Evolutionary conservation across 192 early-diverging fungal genomes (phyloP).

Genomic region (Entrophospora sp.): DNA sequence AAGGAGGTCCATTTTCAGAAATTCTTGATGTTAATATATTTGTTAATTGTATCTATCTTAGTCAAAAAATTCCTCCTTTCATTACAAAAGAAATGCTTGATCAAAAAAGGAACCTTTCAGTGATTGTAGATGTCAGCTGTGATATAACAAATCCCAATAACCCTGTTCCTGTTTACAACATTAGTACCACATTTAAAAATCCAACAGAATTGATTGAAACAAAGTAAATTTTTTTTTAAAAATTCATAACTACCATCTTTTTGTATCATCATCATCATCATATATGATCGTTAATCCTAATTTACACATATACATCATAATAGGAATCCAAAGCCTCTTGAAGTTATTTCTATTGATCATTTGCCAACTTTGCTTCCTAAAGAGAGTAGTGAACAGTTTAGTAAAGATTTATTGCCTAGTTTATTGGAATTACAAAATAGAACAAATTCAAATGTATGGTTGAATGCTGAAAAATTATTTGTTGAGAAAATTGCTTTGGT

Average conservation of each 20-base stretch:
- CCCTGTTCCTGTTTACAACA: conserved; percentile 89
- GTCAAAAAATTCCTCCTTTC: conserved; percentile 87
- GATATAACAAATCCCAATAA: conserved; percentile 97
- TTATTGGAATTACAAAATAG: conserved; percentile 66
- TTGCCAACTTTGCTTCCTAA: conserved; percentile 89
- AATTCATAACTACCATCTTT: not conserved
- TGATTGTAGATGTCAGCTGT: conserved; percentile 91
- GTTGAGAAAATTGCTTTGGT: conserved; percentile 50
- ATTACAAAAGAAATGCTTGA: conserved; percentile 76
- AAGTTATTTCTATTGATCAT: conserved; percentile 95
- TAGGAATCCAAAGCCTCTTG: conserved; percentile 60
- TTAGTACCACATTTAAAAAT: conserved; percentile 91
- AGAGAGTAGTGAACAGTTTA: conserved; percentile 85
- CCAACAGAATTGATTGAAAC: conserved; percentile 65
- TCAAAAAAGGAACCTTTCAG: conserved; percentile 58
- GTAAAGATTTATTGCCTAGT: conserved; percentile 74
- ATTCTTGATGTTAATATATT: conserved; percentile 87
- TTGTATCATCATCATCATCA: not conserved
- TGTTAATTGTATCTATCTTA: conserved; percentile 99
- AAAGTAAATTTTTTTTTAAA: conserved; percentile 29
- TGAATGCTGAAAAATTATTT: conserved; percentile 76
- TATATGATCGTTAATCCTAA: not conserved
- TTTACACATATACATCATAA: not conserved
- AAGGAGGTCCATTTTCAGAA: conserved; percentile 87
- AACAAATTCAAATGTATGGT: conserved; percentile 65